Conservation (phyloP, 176 grass and related monocot genomes). For the Panicum miliaceum region DNA sequence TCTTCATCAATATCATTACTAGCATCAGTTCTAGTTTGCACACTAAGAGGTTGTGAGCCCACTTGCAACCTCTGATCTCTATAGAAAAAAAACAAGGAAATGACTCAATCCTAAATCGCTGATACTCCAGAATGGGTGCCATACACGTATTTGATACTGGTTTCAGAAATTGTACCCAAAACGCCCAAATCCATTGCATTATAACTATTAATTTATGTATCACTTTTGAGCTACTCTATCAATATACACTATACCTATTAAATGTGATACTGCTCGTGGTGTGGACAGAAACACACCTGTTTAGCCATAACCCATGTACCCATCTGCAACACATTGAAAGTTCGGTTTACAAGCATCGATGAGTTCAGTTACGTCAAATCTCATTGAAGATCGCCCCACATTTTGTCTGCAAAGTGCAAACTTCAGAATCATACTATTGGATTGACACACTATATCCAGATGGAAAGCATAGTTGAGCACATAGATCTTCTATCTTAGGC, state of each 20-base stretch:
- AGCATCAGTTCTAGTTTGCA: no score
- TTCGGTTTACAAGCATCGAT: background rate
- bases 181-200: background rate
- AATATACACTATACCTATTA: slow-evolving; percentile 24
- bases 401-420: slow-evolving; percentile 7
- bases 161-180: background rate
- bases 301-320: background rate
- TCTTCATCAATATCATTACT: no score
- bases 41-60: no score
- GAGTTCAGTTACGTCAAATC: background rate
- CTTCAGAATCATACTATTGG: slow-evolving; percentile 14
- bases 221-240: background rate
- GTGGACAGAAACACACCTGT: background rate
- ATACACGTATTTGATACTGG: no score
- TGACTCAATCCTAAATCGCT: no score
- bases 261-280: background rate
- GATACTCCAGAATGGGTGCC: no score
- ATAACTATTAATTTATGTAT: slow-evolving; percentile 15
- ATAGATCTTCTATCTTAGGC: background rate
- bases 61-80: no score
- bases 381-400: background rate
- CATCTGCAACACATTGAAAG: background rate
- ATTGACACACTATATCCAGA: slow-evolving; percentile 3
- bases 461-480: slow-evolving; percentile 17
- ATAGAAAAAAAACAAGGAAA: no score